Base-by-base conservation (phyloP, 306 rosid genomes). In the Quercus parvula region DNA sequence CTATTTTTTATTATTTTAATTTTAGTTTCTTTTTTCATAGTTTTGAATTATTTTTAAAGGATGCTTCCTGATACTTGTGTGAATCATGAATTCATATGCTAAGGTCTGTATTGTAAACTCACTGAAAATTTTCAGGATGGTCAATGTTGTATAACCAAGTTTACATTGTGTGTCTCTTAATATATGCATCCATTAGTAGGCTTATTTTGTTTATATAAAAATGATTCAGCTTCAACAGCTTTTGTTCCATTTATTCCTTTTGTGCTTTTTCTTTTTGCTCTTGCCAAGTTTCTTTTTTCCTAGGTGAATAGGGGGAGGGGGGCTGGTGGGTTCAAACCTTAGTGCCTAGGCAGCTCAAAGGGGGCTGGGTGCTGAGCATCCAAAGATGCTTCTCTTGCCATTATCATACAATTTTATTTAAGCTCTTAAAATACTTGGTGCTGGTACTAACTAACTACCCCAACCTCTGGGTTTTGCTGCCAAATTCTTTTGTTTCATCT, bases 381-480 rank as follows among this genome's bases (percentile, higher is more conserved):
- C 72, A 19, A 35, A 5, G 17, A 59, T 35, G 52, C 52, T 67
- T 35, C 72, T 35, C 51, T 33, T 33, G n/a, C 35, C 51, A 35
- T 67, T 31, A 33, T 28, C 49, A 6, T 66, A 6, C 46, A 17
- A 31, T 66, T 12, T 67, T 35, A 22, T 35, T 67, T 67, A 10
- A 31, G 72, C 20, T 67, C 24, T 64, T 67, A 35, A 35, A 22
- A 67, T 67, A 35, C 72, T 67, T 67, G 27, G 72, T 17, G 5
- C 41, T 3, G 22, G 19, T 33, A 19, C 27, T 67, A 19, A 35
- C 14, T 33, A 9, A 67, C n/a, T 67, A 19, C 35, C 57, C 66
- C 38, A 46, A 9, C 77, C 22, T 35, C 30, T n/a, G 10, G 70
- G 56, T 62, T 56, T 75, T 80, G 55, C 70, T 68, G 28, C 75